phyloP scores from a whole-genome alignment of 805 yeast species.

The Wickerhamomyces mucosus region DNA sequence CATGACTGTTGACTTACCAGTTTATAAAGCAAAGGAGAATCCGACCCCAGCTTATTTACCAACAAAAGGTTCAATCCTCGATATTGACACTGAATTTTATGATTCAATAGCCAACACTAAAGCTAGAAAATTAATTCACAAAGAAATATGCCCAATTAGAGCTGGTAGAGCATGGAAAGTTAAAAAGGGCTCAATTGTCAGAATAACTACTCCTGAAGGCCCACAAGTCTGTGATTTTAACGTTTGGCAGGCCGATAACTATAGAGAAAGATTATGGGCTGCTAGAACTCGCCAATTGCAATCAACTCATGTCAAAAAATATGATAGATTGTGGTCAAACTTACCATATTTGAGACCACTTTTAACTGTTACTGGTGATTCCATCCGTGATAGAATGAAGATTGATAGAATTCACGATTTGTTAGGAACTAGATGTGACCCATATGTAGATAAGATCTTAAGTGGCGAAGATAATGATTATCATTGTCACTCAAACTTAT shows the following conservation, averaged over 20 bases:
- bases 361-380: constrained; percentile 54
- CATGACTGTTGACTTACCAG: no score
- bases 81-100: constrained; percentile 41
- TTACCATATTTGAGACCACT: constrained; percentile 58
- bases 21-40: constrained; percentile 14
- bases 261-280: constrained; percentile 62
- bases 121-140: constrained; percentile 30
- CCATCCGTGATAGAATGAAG: constrained; percentile 47
- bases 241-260: constrained; percentile 52
- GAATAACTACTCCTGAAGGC: constrained; percentile 57
- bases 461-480: constrained; percentile 57
- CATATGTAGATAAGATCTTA: constrained; percentile 53
- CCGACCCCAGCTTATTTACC: constrained; percentile 53
- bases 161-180: constrained; percentile 55
- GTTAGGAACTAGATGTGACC: constrained; percentile 62
- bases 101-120: constrained; percentile 32
- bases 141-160: constrained; percentile 39
- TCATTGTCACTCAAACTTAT: constrained; percentile 60
- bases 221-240: constrained; percentile 67
- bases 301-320: constrained; percentile 50
- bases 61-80: constrained; percentile 41
- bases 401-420: constrained; percentile 60
- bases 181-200: constrained; percentile 49
- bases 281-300: constrained; percentile 59
- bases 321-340: constrained; percentile 56